Conservation (phyloP, 2,329 filamentous ascomycete genomes). For the Cucurbitaria berberidis region DNA sequence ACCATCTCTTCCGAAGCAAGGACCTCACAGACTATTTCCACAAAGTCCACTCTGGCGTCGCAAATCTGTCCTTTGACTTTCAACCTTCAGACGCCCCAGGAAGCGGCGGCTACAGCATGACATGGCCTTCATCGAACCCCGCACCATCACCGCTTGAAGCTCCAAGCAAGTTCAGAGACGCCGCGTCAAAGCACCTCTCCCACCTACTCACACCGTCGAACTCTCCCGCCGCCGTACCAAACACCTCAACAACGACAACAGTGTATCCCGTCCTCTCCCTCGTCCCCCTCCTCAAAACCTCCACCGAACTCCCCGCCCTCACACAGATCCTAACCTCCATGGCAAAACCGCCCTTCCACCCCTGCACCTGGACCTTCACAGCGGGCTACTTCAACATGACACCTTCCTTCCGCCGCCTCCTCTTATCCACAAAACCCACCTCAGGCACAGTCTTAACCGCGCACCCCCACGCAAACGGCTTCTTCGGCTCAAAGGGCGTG, state of each 20-base stretch:
- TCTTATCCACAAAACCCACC: constrained; percentile 73
- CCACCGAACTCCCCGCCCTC: constrained; percentile 86
- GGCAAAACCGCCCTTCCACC: constrained; percentile 65
- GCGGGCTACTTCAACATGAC: constrained; percentile 99
- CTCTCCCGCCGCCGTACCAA: constrained; percentile 32
- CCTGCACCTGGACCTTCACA: constrained; percentile 91
- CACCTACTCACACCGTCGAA: constrained; percentile 66
- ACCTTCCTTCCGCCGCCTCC: constrained; percentile 76
- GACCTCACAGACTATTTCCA: constrained; percentile 84
- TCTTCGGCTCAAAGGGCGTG: constrained; percentile 85
- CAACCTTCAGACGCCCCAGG: constrained; percentile 63
- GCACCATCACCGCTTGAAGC: constrained; percentile 76
- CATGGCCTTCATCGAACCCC: constrained; percentile 78
- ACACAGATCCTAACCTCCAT: constrained; percentile 77
- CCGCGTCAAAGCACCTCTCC: constrained; percentile 70
- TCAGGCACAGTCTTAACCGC: constrained; percentile 88
- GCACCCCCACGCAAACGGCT: constrained; percentile 92
- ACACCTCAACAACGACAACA: constrained; percentile 51
- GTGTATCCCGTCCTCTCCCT: constrained; percentile 90
- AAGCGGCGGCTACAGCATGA: constrained; percentile 58
- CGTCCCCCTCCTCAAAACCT: constrained; percentile 83
- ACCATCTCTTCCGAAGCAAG: constrained; percentile 84
- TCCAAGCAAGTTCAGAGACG: constrained; percentile 70
- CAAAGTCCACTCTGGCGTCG: constrained; percentile 76
- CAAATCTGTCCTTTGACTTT: constrained; percentile 81